A percentile compares a stretch with the other conserved stretches of the same genome.
phyloP scores from a whole-genome alignment of 495 filamentous ascomycete species.

The Polyplosphaeria fusca region DNA sequence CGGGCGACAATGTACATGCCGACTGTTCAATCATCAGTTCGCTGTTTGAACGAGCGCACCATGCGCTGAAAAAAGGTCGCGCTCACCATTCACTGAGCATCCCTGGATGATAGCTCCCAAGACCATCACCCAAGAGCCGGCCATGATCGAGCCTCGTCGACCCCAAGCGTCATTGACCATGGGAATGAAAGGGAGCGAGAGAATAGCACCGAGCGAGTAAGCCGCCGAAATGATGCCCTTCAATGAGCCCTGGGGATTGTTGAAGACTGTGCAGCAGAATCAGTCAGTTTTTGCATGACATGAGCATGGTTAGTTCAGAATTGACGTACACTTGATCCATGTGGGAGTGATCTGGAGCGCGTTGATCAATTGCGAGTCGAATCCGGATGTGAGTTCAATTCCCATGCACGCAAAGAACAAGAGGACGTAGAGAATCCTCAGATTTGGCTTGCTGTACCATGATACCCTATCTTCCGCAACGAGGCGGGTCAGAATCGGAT shows the following conservation, averaged over 20 bases:
- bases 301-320: background rate
- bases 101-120: slow-evolving; percentile 19
- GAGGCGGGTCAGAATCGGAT: background rate
- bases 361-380: slow-evolving; percentile 2
- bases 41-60: background rate
- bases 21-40: background rate
- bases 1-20: slow-evolving; percentile 2
- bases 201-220: slow-evolving; percentile 26
- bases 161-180: slow-evolving; percentile 16
- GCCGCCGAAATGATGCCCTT: slow-evolving; percentile 19
- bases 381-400: slow-evolving; percentile 2
- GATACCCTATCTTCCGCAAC: background rate
- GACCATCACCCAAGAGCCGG: slow-evolving; percentile 15
- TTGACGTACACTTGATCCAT: slow-evolving; percentile 2
- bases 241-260: background rate
- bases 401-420: background rate
- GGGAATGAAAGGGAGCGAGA: slow-evolving; percentile 19
- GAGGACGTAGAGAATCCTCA: background rate
- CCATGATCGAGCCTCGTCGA: slow-evolving; percentile 11
- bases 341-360: background rate
- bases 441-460: slow-evolving; percentile 10
- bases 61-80: background rate
- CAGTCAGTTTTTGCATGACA: background rate
- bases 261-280: background rate
- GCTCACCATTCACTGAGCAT: no score